A percentile compares a stretch with the other conserved stretches of the same genome.
phyloP scores from a whole-genome alignment of 768 basidiomycete species.

The Collybia mongolica region DNA sequence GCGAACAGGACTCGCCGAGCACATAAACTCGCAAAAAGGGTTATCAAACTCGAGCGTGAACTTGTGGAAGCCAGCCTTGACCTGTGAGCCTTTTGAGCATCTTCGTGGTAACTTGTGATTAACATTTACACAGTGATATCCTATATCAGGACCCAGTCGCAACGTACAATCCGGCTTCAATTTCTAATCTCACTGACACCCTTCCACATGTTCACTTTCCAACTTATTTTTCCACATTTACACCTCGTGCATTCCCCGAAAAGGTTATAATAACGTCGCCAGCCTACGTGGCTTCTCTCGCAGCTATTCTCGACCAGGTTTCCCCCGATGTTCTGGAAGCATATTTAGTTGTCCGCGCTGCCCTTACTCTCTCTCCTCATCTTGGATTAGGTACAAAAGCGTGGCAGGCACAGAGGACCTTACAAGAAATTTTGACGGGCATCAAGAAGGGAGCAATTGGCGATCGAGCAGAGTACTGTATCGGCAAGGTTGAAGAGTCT shows the following conservation, averaged over 20 bases:
- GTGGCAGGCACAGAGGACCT: constrained; percentile 69
- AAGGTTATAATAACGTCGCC: constrained; percentile 84
- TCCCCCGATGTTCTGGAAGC: constrained; percentile 74
- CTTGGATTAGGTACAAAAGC: constrained; percentile 76
- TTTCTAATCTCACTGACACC: constrained; percentile 65
- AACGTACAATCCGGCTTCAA: constrained; percentile 82
- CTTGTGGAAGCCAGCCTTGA: constrained; percentile 82
- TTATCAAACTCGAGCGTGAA: constrained; percentile 76
- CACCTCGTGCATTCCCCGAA: constrained; percentile 72
- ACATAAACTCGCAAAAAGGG: constrained; percentile 62
- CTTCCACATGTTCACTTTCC: constrained; percentile 80
- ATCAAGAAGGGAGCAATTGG: constrained; percentile 85
- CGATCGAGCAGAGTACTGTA: constrained; percentile 83
- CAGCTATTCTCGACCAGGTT: constrained; percentile 66
- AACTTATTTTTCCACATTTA: constrained; percentile 84
- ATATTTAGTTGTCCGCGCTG: constrained; percentile 82
- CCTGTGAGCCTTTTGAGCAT: constrained; percentile 42
- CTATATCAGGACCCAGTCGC: constrained; percentile 77
- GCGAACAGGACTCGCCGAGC: constrained; percentile 54
- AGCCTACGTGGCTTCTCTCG: constrained; percentile 66
- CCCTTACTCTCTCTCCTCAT: constrained; percentile 63
- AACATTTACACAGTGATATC: constrained; percentile 45
- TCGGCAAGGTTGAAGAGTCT: constrained; percentile 63
- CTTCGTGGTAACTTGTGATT: not conserved
- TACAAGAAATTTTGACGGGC: constrained; percentile 75